Evolutionary conservation across 108 stramenopile genomes (phyloP).

Genomic region (Skeletonema tropicum): DNA sequence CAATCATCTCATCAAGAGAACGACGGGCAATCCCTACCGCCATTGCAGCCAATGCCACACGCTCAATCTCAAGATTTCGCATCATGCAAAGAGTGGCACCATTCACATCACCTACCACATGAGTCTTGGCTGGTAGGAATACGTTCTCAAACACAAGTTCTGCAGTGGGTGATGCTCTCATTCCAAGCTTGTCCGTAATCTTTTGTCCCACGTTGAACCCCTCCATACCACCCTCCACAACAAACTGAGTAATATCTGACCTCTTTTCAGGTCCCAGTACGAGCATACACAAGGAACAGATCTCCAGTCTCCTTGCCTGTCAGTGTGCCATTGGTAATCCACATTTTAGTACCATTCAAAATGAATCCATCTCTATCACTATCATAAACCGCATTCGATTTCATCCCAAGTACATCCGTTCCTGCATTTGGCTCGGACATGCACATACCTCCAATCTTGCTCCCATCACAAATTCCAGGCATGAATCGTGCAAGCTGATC

Average conservation of each 20-base stretch:
- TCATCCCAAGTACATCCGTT: conserved; percentile 98
- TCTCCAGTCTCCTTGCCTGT: conserved; percentile 91
- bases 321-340: conserved; percentile 99
- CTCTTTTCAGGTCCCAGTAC: conserved; percentile 77
- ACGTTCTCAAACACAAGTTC: conserved; percentile 98
- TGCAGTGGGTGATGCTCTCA: conserved; percentile 92
- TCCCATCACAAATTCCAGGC: conserved; percentile 84
- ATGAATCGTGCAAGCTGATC: conserved; percentile 82
- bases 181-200: conserved; percentile 95
- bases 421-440: conserved; percentile 98
- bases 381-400: conserved; percentile 77
- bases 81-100: conserved; percentile 97
- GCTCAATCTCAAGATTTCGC: conserved; percentile 98
- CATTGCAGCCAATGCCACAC: conserved; percentile 97
- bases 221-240: conserved; percentile 95
- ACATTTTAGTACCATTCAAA: conserved; percentile 98
- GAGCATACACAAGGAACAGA: conserved; percentile 94
- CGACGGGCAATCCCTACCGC: conserved; percentile 93
- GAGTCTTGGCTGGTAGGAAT: conserved; percentile 67
- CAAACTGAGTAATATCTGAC: conserved; percentile 87
- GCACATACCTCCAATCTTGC: conserved; percentile 95
- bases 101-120: conserved; percentile 91
- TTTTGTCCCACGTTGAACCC: conserved; percentile 97
- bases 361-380: conserved; percentile 60
- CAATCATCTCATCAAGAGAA: conserved; percentile 91